Evolutionary conservation across 352 stramenopile genomes (phyloP).

Genomic region (Pythium oligandrum): DNA sequence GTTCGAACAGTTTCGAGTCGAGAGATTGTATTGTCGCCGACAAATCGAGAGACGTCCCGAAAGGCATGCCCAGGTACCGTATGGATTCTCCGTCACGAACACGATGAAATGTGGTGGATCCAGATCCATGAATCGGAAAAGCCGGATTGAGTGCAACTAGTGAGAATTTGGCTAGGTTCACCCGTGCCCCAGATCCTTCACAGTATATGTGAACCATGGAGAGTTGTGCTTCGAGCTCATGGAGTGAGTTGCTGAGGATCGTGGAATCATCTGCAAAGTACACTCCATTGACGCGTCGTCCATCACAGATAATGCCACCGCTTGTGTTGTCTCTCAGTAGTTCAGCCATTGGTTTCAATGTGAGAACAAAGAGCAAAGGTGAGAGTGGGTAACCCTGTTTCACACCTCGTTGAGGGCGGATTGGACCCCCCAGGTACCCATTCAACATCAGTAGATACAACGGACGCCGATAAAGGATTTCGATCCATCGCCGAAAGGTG

Average conservation of each 20-base stretch:
- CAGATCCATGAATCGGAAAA: too few relatives aligned
- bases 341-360: conserved; percentile 19
- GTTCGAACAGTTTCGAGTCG: too few relatives aligned
- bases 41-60: too few relatives aligned
- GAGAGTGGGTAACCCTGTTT: conserved; percentile 25
- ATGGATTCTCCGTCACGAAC: too few relatives aligned
- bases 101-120: too few relatives aligned
- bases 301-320: conserved; percentile 3
- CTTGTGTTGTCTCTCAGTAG: conserved; percentile 6
- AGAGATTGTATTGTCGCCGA: too few relatives aligned
- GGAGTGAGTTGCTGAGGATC: conserved; percentile 2
- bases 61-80: too few relatives aligned
- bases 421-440: conserved; percentile 5
- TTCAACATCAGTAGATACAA: conserved; percentile 14
- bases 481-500: conserved; percentile 9
- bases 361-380: conserved; percentile 12
- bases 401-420: conserved; percentile 12
- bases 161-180: conserved; percentile 15
- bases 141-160: conserved; percentile 13
- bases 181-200: conserved; percentile 10
- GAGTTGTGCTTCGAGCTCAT: conserved; percentile 6
- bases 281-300: not conserved
- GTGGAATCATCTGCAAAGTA: conserved; percentile 24
- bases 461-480: conserved; percentile 9
- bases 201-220: conserved; percentile 20